A percentile compares a stretch with the other conserved stretches of the same genome.
Conservation (phyloP, 305 asterid species). For the Solanum hybrid region DNA sequence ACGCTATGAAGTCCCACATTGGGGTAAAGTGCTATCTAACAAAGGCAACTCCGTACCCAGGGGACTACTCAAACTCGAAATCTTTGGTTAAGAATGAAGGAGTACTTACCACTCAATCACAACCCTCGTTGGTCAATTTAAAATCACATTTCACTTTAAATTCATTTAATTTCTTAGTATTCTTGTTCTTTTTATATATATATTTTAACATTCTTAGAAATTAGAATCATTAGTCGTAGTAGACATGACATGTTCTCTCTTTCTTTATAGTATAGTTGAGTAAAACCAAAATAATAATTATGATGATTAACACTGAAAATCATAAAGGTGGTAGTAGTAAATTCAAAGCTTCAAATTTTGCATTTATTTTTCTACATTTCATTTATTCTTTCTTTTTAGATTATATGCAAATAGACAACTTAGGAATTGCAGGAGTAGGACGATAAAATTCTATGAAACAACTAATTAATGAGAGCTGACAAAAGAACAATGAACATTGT, state of each 20-base stretch:
- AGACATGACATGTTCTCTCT: neutral
- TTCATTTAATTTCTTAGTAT: neutral
- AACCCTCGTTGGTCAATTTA: neutral
- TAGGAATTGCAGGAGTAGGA: neutral
- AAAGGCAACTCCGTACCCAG: accelerated
- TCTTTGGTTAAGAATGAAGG: too few relatives aligned
- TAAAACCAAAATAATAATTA: neutral
- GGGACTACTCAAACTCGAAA: neutral
- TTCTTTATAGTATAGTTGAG: neutral
- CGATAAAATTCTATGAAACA: neutral
- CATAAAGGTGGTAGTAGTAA: neutral
- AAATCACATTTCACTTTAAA: neutral
- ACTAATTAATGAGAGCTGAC: neutral
- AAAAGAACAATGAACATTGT: neutral
- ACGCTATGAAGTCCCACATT: neutral
- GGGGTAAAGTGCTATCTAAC: neutral
- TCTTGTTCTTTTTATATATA: neutral
- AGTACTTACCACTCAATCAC: too few relatives aligned
- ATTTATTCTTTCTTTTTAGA: neutral
- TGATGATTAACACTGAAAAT: neutral
- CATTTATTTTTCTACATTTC: neutral
- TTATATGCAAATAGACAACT: neutral
- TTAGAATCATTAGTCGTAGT: neutral
- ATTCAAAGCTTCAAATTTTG: neutral
- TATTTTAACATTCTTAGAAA: neutral